phyloP scores from a whole-genome alignment of 371 early-diverging fungal genomes.

The Syncephalastrum contaminatum region DNA sequence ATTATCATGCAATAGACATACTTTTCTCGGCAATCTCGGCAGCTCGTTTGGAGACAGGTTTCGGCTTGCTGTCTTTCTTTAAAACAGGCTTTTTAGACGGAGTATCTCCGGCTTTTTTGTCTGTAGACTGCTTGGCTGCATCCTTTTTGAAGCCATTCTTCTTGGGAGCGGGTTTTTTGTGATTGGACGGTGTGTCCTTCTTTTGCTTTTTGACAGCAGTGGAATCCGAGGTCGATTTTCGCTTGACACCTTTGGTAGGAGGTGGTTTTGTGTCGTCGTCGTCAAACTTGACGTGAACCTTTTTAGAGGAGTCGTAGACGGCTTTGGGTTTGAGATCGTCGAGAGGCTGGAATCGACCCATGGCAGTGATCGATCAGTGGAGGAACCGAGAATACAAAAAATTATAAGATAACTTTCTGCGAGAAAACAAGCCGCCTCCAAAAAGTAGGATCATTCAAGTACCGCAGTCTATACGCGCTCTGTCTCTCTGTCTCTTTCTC shows the following conservation, averaged over 20 bases:
- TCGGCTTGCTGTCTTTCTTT: slow-evolving; percentile 7
- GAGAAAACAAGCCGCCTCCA: too few relatives aligned
- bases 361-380: too few relatives aligned
- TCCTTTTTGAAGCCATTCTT: too few relatives aligned
- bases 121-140: too few relatives aligned
- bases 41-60: too few relatives aligned
- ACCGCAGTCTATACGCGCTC: too few relatives aligned
- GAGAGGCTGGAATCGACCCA: too few relatives aligned
- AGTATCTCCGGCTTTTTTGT: too few relatives aligned
- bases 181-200: background rate
- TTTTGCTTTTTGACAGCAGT: slow-evolving; percentile 3
- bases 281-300: slow-evolving; percentile 42
- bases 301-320: slow-evolving; percentile 27
- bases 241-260: background rate
- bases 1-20: slow-evolving; percentile 3
- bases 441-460: too few relatives aligned
- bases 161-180: background rate
- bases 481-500: too few relatives aligned
- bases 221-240: background rate
- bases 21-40: background rate
- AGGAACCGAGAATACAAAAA: too few relatives aligned
- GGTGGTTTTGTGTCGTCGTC: slow-evolving; percentile 10
- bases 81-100: background rate
- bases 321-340: background rate
- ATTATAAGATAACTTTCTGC: too few relatives aligned